A percentile compares a stretch with the other conserved stretches of the same genome.
phyloP scores from a whole-genome alignment of 2,329 filamentous ascomycete genomes.

The Exophiala sp. region DNA sequence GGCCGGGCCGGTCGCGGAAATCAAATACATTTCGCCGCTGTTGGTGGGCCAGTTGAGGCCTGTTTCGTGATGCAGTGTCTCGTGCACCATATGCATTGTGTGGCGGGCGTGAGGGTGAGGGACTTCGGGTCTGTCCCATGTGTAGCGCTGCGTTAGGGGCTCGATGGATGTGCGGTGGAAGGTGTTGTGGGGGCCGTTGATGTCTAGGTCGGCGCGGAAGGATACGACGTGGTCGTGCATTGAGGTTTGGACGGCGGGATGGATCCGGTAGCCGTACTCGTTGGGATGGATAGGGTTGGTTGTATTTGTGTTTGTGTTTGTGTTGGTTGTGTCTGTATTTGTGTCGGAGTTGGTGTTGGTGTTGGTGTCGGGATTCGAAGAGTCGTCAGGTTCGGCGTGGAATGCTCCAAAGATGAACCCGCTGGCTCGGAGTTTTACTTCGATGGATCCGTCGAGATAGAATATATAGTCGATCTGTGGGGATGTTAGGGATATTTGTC shows the following conservation, averaged over 20 bases:
- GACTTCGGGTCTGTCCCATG: slow-evolving; percentile 17
- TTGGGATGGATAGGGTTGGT: slow-evolving; percentile 26
- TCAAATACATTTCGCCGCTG: slow-evolving; percentile 35
- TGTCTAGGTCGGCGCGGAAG: slow-evolving; percentile 37
- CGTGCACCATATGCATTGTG: slow-evolving; percentile 22
- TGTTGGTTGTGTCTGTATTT: too few relatives aligned
- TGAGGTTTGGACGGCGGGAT: slow-evolving; percentile 32
- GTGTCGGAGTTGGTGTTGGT: too few relatives aligned
- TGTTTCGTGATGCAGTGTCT: slow-evolving; percentile 21
- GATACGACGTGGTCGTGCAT: slow-evolving; percentile 39
- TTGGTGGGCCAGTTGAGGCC: slow-evolving; percentile 36
- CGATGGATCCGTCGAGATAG: slow-evolving; percentile 48
- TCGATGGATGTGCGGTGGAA: slow-evolving; percentile 20
- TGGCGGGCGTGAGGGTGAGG: slow-evolving; percentile 2
- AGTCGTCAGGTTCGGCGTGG: slow-evolving; percentile 14
- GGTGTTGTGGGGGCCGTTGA: slow-evolving; percentile 33
- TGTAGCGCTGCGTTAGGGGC: slow-evolving; percentile 9
- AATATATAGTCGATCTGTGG: slow-evolving; percentile 46
- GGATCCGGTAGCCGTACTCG: slow-evolving; percentile 35
- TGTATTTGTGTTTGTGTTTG: too few relatives aligned
- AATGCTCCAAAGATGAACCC: slow-evolving; percentile 31
- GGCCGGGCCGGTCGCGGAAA: slow-evolving; percentile 35
- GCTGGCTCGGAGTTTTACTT: slow-evolving; percentile 46
- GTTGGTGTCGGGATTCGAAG: too few relatives aligned
- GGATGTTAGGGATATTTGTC: neutral